Conservation (phyloP, 2,329 filamentous ascomycete species). For the Endocalyx cinctus region DNA sequence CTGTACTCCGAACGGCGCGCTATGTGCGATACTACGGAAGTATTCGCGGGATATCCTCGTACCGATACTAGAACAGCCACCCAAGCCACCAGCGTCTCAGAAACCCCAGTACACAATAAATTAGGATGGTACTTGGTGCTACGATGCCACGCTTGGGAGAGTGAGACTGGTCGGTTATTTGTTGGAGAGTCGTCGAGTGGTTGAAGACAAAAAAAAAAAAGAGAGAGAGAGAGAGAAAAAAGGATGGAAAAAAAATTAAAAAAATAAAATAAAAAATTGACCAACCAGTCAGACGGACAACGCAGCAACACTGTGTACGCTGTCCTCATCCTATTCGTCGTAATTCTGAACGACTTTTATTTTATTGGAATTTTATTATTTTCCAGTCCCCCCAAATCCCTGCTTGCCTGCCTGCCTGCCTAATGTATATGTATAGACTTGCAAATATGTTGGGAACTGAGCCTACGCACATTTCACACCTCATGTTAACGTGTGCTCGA, state of each 20-base stretch:
- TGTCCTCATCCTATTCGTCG: too few species aligned
- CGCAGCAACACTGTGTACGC: too few species aligned
- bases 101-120: constrained; percentile 20
- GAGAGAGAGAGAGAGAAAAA: constrained; percentile 1
- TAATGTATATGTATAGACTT: too few species aligned
- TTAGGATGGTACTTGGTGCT: constrained; percentile 24
- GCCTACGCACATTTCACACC: too few species aligned
- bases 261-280: constrained; percentile 1
- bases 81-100: constrained; percentile 25
- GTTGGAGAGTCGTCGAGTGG: too few species aligned
- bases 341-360: too few species aligned
- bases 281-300: too few species aligned
- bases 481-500: too few species aligned
- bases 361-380: too few species aligned
- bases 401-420: too few species aligned
- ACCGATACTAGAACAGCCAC: constrained; percentile 22
- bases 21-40: constrained; percentile 7
- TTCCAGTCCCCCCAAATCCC: too few species aligned
- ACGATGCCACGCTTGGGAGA: constrained; percentile 24
- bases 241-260: not conserved
- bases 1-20: constrained; percentile 16
- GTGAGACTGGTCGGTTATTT: constrained; percentile 16
- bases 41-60: constrained; percentile 14
- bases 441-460: too few species aligned
- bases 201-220: constrained; percentile 1